Evolutionary conservation across 1,284 basidiomycete genomes (phyloP), one percentile per base, ranked within the genome.

Genomic region (Fomes fomentarius): DNA sequence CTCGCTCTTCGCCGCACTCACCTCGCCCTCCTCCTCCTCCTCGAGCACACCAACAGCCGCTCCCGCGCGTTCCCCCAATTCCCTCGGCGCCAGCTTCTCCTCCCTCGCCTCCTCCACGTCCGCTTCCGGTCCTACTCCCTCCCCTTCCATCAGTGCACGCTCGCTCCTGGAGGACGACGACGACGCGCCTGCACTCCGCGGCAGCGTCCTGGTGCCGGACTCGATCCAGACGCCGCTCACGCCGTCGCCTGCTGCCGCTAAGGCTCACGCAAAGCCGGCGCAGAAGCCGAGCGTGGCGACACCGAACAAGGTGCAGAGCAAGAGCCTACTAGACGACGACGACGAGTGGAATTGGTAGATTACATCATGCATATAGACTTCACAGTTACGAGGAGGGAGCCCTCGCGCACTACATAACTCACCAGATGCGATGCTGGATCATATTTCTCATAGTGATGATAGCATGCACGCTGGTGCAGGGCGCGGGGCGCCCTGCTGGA

Each of bases 291-390:
- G n/a, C 50, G 11, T 34, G 51, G 25, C 50, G 41, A 24, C 38
- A 11, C 44, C 58, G 26, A 55, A 53, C 39, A 19, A 21, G 22
- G 45, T n/a, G 21, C 34, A 47, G 50, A 54, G n/a, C 58, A 60
- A 42, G 50, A 63, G 25, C 43, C 35, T 53, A 38, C 42, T 69
- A 30, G 75, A 76, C 24, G 78, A 81, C 40, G 80, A 82, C 41
- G 81, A 84, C 28, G 81, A 82, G 46, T 85, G 83, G 83, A 85
- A 85, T 62, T 85, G 84, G 83, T 85, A 62, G 56, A 28, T 21
- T 10, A 31, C 30, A n/a, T 39, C 44, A 51, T 43, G 50, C 28
- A 43, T 43, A 54, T 33, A 33, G 31, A 33, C 2, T 12, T n/a
- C n/a, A n/a, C n/a, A n/a, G n/a, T 14, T 5, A 35, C 34, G 11